Evolutionary conservation across 2,329 filamentous ascomycete species (phyloP), one percentile per base, ranked within the genome.

Genomic region (Dactylellina haptotyla): DNA sequence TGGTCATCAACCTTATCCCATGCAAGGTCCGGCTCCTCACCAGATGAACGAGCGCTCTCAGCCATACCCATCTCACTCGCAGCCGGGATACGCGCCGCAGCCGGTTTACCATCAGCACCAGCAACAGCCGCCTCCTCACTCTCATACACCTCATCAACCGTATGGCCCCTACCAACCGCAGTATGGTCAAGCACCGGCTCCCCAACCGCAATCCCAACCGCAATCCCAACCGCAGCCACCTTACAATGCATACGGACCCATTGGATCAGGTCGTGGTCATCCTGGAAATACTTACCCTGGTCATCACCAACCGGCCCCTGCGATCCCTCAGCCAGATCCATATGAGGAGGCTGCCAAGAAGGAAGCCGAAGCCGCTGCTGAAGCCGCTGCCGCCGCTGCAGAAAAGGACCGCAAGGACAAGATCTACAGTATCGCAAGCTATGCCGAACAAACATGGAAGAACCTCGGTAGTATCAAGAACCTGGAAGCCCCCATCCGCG

Each of bases 331-430:
- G 43, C 57, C 70, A 26, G 64, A 69, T 16, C 63, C 64, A 1
- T 73, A 66, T 20, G 67, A 28, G 41, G 67, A 66, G 50, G 56
- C 69, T 20, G 69, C 69, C 39, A 66, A 57, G 54, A 59, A 61
- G 48, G 69, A 66, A 41, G 61, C 56, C 14, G 63, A 67, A 20
- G 62, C 56, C n/a, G 56, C 61, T 10, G 66, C 65, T 14, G 48
- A 54, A 32, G 46, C 70, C 1, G 46, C 59, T 1, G 54, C 58
- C 5, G 54, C 48, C 9, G 48, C 54, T 18, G 67, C 34, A 5
- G 62, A 63, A 39, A 69, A 69, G 41, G 63, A 75, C 56, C 56
- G 57, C 1, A 69, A 67, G 39, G 70, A 67, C 20, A 69, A 69
- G 50, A 63, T 75, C 25, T 57, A 63, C 14, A 57, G 53, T 23